A percentile compares a stretch with the other conserved stretches of the same genome.
phyloP scores from a whole-genome alignment of 306 rosid species.

The Cucurbita pepo region DNA sequence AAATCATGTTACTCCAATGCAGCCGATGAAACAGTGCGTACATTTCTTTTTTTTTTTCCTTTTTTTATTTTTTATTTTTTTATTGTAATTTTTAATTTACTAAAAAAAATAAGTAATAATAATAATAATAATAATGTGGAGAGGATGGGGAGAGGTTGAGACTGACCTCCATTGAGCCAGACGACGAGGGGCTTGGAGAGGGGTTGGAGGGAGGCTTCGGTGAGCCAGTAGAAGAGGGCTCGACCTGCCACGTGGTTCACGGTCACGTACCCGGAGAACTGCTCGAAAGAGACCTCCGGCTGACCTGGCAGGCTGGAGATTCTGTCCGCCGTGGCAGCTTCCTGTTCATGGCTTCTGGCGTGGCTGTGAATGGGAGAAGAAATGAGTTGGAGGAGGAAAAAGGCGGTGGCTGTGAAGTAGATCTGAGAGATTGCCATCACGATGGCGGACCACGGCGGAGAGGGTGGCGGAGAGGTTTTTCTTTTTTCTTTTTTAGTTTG shows the following conservation, averaged over 20 bases:
- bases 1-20: neutral
- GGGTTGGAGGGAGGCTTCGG: slow-evolving; percentile 52
- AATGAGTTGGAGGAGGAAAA: slow-evolving; percentile 12
- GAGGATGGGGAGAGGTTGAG: neutral
- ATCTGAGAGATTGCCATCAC: slow-evolving; percentile 34
- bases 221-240: slow-evolving; percentile 98
- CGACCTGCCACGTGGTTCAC: slow-evolving; percentile 62
- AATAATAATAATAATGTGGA: too few species aligned
- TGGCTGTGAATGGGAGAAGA: neutral
- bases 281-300: slow-evolving; percentile 60
- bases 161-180: slow-evolving; percentile 96
- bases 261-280: slow-evolving; percentile 85
- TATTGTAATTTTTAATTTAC: too few species aligned
- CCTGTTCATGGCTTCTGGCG: neutral
- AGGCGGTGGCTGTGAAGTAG: slow-evolving; percentile 14
- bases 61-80: too few species aligned
- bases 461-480: neutral
- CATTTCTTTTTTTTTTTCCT: neutral
- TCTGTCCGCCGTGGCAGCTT: slow-evolving; percentile 46
- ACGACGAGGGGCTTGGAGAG: slow-evolving; percentile 57
- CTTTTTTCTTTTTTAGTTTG: neutral
- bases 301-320: slow-evolving; percentile 74
- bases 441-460: neutral
- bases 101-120: too few species aligned
- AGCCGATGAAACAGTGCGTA: slow-evolving; percentile 1